Percentiles rank a stretch among this genome's conserved stretches.
Evolutionary conservation across 1,284 basidiomycete species (phyloP).

Genomic region (Trichosporon sp.): DNA sequence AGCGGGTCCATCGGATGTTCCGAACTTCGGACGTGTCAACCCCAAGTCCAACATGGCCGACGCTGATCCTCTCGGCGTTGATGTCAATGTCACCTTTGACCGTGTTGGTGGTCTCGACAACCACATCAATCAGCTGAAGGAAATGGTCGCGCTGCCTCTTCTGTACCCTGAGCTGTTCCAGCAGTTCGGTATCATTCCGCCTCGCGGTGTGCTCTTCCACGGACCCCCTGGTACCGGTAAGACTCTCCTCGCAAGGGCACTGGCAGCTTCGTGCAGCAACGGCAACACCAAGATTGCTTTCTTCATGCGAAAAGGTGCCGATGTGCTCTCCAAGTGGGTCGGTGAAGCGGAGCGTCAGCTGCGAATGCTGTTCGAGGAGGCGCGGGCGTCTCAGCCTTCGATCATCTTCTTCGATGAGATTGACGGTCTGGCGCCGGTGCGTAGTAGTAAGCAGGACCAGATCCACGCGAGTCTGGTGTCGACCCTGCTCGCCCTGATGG

Average conservation of each 20-base stretch:
- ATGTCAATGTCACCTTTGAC: slow-evolving; percentile 89
- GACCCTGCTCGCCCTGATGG: slow-evolving; percentile 94
- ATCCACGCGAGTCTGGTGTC: slow-evolving; percentile 98
- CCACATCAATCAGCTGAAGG: slow-evolving; percentile 95
- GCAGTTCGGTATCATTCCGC: slow-evolving; percentile 88
- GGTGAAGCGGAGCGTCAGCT: slow-evolving; percentile 97
- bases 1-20: slow-evolving; percentile 55
- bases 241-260: slow-evolving; percentile 83
- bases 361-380: slow-evolving; percentile 93
- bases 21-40: slow-evolving; percentile 45
- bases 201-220: slow-evolving; percentile 94
- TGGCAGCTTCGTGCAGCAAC: slow-evolving; percentile 87
- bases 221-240: slow-evolving; percentile 88
- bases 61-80: slow-evolving; percentile 90
- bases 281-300: slow-evolving; percentile 91
- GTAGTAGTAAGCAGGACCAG: slow-evolving; percentile 97
- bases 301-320: slow-evolving; percentile 99
- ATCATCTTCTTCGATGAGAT: slow-evolving; percentile 99
- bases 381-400: slow-evolving; percentile 81
- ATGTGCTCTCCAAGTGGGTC: slow-evolving; percentile 98
- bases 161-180: slow-evolving; percentile 98
- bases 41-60: slow-evolving; percentile 72
- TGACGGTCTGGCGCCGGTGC: slow-evolving; percentile 91
- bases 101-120: slow-evolving; percentile 95
- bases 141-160: slow-evolving; percentile 95